Evolutionary conservation across 106 monocot species (phyloP).

Genomic region (Dendrobium nobile): DNA sequence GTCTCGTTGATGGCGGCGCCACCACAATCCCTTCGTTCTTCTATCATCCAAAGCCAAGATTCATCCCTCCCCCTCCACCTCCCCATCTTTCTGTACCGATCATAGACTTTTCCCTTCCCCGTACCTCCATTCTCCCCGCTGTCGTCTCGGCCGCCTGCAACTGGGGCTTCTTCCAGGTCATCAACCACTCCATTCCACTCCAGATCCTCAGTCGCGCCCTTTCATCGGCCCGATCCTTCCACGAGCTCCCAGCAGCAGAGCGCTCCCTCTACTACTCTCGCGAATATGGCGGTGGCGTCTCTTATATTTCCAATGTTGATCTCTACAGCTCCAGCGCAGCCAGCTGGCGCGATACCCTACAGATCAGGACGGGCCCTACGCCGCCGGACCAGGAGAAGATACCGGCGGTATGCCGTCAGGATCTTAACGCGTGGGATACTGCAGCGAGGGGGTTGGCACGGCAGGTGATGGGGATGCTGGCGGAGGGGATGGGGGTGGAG

Average conservation of each 20-base stretch:
- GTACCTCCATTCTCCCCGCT: conserved; percentile 10
- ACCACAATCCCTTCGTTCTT: conserved; percentile 35
- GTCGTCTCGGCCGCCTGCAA: conserved; percentile 18
- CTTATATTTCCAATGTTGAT: conserved; percentile 42
- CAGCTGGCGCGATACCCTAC: conserved; percentile 49
- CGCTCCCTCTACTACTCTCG: conserved; percentile 32
- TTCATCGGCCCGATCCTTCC: conserved; percentile 35
- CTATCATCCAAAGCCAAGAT: conserved; percentile 21
- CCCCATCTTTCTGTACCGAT: conserved; percentile 31
- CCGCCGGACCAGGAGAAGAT: conserved; percentile 24
- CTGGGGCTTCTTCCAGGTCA: conserved; percentile 51
- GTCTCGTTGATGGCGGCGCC: conserved; percentile 36
- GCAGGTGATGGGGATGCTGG: conserved; percentile 42
- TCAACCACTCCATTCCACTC: conserved; percentile 31
- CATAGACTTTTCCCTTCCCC: conserved; percentile 50
- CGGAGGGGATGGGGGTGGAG: conserved; percentile 53
- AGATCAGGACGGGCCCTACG: conserved; percentile 13
- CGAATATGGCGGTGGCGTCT: conserved; percentile 13
- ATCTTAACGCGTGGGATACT: conserved; percentile 37
- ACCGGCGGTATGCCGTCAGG: conserved; percentile 27
- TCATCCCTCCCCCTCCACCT: conserved; percentile 3
- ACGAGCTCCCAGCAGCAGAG: conserved; percentile 34
- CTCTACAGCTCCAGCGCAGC: conserved; percentile 27
- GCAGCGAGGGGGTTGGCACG: conserved; percentile 20
- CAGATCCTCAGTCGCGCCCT: conserved; percentile 9